Conservation (phyloP, 306 rosid species). For the Herpetospermum pedunculosum region DNA sequence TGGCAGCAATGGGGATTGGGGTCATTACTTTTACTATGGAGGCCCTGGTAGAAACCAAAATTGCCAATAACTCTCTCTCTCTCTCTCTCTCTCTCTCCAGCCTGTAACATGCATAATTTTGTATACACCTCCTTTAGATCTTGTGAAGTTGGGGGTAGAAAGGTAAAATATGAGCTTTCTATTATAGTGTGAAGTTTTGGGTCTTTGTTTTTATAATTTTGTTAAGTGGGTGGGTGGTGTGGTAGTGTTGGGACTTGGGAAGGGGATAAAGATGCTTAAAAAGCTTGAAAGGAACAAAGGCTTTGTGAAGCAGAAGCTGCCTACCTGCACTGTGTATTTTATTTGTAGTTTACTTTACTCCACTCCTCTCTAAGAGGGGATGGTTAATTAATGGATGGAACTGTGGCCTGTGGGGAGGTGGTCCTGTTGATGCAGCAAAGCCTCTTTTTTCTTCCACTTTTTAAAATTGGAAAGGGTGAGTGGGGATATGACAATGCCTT, state of each 20-base stretch:
- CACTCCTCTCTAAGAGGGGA: slow-evolving; percentile 10
- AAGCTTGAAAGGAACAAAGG: neutral
- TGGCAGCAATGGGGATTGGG: slow-evolving; percentile 91
- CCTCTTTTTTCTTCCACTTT: neutral
- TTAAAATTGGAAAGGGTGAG: neutral
- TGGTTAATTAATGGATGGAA: neutral
- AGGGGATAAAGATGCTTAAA: neutral
- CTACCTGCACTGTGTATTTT: neutral
- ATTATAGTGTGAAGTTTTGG: neutral
- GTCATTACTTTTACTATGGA: slow-evolving; percentile 95
- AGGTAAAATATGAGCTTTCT: neutral
- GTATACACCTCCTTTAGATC: neutral
- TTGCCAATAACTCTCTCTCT: slow-evolving; percentile 27
- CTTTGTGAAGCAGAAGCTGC: slow-evolving; percentile 2
- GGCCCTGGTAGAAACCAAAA: slow-evolving; percentile 88
- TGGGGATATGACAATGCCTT: neutral
- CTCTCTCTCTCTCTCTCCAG: neutral
- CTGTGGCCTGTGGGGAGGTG: no score
- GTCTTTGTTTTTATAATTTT: neutral
- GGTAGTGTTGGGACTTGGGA: neutral
- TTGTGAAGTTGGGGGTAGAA: neutral
- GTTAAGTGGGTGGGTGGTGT: no score
- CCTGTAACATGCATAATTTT: slow-evolving; percentile 9
- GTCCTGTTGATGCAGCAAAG: neutral
- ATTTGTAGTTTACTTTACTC: slow-evolving; percentile 4